A percentile compares a stretch with the other conserved stretches of the same genome.
Conservation (phyloP, 441 rosid genomes). For the Hura crepitans region DNA sequence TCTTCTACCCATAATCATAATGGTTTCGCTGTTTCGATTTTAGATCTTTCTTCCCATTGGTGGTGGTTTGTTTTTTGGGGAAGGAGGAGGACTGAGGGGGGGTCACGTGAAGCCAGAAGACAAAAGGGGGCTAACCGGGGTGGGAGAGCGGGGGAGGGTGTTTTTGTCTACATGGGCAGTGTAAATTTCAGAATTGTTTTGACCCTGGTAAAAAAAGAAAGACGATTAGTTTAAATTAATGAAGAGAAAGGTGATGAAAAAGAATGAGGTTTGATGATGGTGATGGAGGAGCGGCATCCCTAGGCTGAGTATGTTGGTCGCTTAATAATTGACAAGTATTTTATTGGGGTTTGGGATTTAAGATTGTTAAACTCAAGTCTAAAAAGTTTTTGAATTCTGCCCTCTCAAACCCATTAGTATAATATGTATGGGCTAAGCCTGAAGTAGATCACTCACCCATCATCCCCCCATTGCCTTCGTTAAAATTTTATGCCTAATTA, state of each 20-base stretch:
- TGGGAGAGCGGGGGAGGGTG: neutral
- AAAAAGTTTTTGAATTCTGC: conserved; percentile 8
- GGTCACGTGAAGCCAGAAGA: conserved; percentile 62
- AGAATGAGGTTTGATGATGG: conserved; percentile 16
- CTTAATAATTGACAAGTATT: neutral
- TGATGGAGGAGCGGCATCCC: neutral
- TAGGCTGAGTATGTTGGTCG: conserved; percentile 48
- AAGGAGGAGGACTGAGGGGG: neutral
- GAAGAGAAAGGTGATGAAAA: neutral
- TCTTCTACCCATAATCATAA: conserved; percentile 43
- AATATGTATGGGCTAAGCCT: too few relatives aligned
- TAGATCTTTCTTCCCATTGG: neutral
- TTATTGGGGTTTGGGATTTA: conserved; percentile 12
- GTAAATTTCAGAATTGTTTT: conserved; percentile 41
- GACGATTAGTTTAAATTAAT: neutral
- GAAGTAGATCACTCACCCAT: too few relatives aligned
- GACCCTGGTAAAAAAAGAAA: neutral
- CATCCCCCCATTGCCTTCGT: too few relatives aligned
- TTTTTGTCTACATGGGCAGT: conserved; percentile 30
- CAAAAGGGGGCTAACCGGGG: conserved; percentile 35
- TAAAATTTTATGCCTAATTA: too few relatives aligned
- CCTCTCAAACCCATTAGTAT: too few relatives aligned
- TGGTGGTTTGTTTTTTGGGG: neutral
- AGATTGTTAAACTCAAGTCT: neutral
- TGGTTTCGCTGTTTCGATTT: conserved; percentile 31